Conservation (phyloP, 2,329 filamentous ascomycete species). For the Ilyonectria robusta region DNA sequence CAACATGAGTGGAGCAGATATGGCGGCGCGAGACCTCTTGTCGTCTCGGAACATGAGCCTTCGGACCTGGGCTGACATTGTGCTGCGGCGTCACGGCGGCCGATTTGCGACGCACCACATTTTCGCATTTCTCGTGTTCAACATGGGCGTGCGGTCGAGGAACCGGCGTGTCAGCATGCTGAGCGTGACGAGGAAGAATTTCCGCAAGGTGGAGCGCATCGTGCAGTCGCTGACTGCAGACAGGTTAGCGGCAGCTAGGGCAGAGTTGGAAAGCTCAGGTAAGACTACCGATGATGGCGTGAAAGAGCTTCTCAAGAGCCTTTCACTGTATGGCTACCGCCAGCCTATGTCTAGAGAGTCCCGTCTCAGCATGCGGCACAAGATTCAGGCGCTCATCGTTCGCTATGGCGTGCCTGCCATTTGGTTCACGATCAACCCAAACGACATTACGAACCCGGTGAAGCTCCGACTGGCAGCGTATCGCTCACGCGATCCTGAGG, state of each 20-base stretch:
- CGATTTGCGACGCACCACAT: constrained; percentile 5
- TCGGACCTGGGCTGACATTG: background rate
- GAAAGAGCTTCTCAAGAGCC: background rate
- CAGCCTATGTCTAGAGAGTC: too few species aligned
- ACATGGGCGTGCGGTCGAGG: constrained; percentile 13
- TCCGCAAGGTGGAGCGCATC: constrained; percentile 1
- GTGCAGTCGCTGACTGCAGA: background rate
- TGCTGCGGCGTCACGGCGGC: background rate
- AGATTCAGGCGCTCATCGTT: too few species aligned
- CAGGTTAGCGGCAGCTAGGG: too few species aligned
- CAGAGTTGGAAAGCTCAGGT: background rate
- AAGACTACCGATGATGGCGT: background rate
- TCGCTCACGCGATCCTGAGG: too few species aligned
- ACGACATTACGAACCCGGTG: too few species aligned
- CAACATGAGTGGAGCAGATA: too few species aligned
- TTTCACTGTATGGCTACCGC: background rate
- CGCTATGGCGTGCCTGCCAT: too few species aligned
- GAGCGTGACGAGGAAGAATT: background rate
- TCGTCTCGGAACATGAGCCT: constrained; percentile 19
- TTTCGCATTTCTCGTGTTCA: constrained; percentile 19
- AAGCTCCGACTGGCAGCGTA: too few species aligned
- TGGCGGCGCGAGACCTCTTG: background rate
- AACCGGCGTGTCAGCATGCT: constrained; percentile 16
- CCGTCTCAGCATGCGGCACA: too few species aligned
- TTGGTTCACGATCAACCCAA: too few species aligned